A percentile compares a stretch with the other conserved stretches of the same genome.
Evolutionary conservation across 192 early-diverging fungal genomes (phyloP).

Genomic region (Coemansia sp.): DNA sequence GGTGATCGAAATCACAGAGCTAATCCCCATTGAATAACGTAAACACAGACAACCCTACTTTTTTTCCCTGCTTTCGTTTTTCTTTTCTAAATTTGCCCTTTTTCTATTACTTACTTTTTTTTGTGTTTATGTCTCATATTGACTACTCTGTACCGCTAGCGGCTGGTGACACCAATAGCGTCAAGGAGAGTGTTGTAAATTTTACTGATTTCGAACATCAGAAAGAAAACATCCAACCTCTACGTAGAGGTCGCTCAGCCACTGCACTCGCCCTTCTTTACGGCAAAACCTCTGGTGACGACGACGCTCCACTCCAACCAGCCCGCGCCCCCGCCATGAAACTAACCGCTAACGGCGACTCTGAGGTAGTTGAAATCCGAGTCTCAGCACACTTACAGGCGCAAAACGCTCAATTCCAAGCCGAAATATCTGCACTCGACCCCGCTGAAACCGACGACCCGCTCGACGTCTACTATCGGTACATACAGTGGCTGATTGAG

Average conservation of each 20-base stretch:
- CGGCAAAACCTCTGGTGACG: constrained; percentile 15
- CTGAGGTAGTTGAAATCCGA: background rate
- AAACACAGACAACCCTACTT: background rate
- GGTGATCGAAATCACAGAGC: background rate
- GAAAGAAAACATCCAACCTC: constrained; percentile 79
- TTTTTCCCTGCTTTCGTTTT: no score
- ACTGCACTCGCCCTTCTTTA: constrained; percentile 45
- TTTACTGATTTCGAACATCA: constrained; percentile 66
- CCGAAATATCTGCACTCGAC: constrained; percentile 36
- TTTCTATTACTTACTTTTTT: background rate
- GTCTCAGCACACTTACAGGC: constrained; percentile 33
- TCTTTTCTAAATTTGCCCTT: background rate
- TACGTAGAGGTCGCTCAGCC: constrained; percentile 68
- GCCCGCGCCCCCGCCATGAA: background rate
- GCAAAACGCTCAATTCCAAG: constrained; percentile 43
- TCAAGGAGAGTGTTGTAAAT: constrained; percentile 22
- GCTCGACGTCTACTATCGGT: constrained; percentile 63
- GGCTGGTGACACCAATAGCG: background rate
- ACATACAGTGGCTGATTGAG: constrained; percentile 65
- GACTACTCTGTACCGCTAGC: background rate
- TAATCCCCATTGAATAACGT: background rate
- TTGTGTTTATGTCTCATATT: constrained; percentile 15
- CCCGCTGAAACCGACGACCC: constrained; percentile 55
- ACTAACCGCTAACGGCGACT: background rate
- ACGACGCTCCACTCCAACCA: constrained; percentile 18